Base-by-base conservation (phyloP, 192 early-diverging fungal genomes). In the Backusella tuberculispora region DNA sequence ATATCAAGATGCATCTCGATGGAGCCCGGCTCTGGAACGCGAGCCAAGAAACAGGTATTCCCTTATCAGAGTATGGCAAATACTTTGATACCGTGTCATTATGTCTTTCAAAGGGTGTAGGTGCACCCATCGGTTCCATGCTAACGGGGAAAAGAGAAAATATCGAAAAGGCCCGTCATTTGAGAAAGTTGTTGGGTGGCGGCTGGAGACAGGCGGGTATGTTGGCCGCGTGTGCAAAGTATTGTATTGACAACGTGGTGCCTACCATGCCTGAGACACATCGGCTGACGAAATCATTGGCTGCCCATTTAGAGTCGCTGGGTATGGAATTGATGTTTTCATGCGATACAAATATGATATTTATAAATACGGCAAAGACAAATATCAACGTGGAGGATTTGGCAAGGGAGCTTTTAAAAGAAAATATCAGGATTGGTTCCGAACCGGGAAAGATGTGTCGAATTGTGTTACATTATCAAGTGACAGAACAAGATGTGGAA, bases 1-100 rank as follows among this genome's bases (percentile, higher is more conserved):
- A 77, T 8, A 75, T 96, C 12, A 84, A 83, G 42, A 83, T 96
- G 64, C 97, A 98, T 80, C 76, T 97, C 38, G 97, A 98, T 75
- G 96, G 97, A 5, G 92, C 97, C 38, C 82, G 97, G 42, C 84
- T 97, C 66, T 98, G 97, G 97, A 94, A 97, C 70, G 97, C 96
- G 1, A 78, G 73, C 41, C 83, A 85, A 34, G 90, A 84, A 4
- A 91, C 89, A 4, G 95, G 95, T 0, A 85, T 92, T 24, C 73
- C 85, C 13, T 64, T 97, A 24, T 81, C 82, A n/a, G 87, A 92
- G 37, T 96, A 93, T 63, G 90, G 89, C 24, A 64, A 76, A 21
- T 83, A 87, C 26, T 94, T 95, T 70, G 95, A 98, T 77, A 93
- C 93, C 34, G 84, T 96, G 17, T 93, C 92, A 2, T 82, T 98